Evolutionary conservation across 108 stramenopile species (phyloP), one percentile per base, ranked within the genome.

Genomic region (Skeletonema grethae): DNA sequence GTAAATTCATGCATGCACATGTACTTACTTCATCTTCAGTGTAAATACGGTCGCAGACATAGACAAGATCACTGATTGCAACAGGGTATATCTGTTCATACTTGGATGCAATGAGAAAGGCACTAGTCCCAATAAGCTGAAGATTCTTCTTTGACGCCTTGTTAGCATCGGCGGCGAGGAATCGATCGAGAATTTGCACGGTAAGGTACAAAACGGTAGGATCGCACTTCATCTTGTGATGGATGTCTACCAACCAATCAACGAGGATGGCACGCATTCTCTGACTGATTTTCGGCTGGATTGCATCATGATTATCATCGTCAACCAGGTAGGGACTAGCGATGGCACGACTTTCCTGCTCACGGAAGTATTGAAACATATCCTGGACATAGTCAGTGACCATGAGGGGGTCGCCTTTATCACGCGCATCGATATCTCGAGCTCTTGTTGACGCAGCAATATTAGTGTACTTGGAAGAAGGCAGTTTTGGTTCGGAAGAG

Each of bases 31-130:
- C 66, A 13, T 72, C 45, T 15, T 65, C 24, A 29, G 79, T 61
- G 80, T 96, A 97, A 38, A 91, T 90, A 18, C 69, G 60, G 70
- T 94, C 96, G 43, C 86, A 87, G 10, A 96, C 88, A 68, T 87
- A 93, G 15, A 95, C 93, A 4, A 94, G 80, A 58, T 96, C 95
- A 28, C 72, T 61, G 31, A 93, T 66, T 64, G 90, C 80, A 4
- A 90, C 90, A 10, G 93, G 91, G 70, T 90, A 95, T 53, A 97
- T 96, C 79, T 97, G 95, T 66, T 97, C 97, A 80, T 97, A 96
- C 80, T 97, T 97, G 55, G 89, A 86, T 20, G 97, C 93, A 55
- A 97, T 79, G 46, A 95, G 78, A 61, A 97, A 70, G 16, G 90
- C 77, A 28, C 92, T 80, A 22, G 91, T 86, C 29, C 97, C 97